Percentiles rank a stretch among this genome's conserved stretches.
Conservation (phyloP, 2,329 filamentous ascomycete genomes). For the Colletotrichum sp. region DNA sequence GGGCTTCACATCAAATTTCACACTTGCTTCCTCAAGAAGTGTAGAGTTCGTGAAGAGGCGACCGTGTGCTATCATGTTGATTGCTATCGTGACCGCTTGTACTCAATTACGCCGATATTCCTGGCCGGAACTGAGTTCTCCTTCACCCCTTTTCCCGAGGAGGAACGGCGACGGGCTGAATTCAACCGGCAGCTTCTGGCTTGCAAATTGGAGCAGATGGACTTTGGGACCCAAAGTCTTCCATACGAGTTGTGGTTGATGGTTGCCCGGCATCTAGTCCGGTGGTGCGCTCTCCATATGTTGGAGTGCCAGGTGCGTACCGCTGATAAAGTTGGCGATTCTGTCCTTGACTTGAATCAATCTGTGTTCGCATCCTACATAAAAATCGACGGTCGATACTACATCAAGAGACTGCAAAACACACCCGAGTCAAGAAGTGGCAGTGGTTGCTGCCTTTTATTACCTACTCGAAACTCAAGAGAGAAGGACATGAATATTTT, state of each 20-base stretch:
- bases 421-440: not conserved
- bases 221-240: not conserved
- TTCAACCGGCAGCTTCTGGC: not conserved
- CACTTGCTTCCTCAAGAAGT: not conserved
- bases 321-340: not conserved
- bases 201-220: not conserved
- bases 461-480: not conserved
- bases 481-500: not conserved
- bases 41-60: not conserved
- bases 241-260: not conserved
- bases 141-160: not conserved
- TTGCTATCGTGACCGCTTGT: not conserved
- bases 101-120: not conserved
- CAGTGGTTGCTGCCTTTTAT: not conserved
- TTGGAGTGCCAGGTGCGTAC: not conserved
- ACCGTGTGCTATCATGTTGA: not conserved
- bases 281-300: not conserved
- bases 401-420: not conserved
- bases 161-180: not conserved
- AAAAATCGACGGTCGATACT: not conserved
- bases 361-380: not conserved
- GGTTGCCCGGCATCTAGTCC: not conserved
- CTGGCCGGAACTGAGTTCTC: not conserved
- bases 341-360: not conserved
- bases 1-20: not conserved